phyloP scores from a whole-genome alignment of 2,329 filamentous ascomycete species.

The Nannizziopsis arthrosporioides region DNA sequence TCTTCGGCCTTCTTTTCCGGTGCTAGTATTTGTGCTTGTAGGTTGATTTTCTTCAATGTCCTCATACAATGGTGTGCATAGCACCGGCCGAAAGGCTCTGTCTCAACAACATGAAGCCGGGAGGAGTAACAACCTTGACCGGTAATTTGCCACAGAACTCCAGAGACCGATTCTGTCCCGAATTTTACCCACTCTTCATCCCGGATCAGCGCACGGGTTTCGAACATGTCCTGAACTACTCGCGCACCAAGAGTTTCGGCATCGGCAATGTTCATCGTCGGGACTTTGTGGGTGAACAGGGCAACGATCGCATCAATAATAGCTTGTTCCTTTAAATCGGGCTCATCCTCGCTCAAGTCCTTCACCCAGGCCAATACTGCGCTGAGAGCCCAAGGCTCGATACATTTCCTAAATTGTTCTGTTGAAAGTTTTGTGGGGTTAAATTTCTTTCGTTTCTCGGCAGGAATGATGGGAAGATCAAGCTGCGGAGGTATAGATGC shows the following conservation, averaged over 20 bases:
- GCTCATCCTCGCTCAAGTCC: conserved; percentile 80
- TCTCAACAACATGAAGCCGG: conserved; percentile 58
- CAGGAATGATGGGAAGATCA: conserved; percentile 73
- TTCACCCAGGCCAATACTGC: conserved; percentile 78
- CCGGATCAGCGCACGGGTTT: conserved; percentile 61
- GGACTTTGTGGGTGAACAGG: conserved; percentile 86
- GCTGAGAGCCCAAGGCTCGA: conserved; percentile 86
- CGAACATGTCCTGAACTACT: conserved; percentile 70
- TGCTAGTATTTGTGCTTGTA: conserved; percentile 60
- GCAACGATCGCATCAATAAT: conserved; percentile 79
- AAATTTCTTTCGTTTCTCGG: conserved; percentile 69
- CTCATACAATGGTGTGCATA: conserved; percentile 91
- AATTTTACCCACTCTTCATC: conserved; percentile 99
- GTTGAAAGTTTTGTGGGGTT: conserved; percentile 70
- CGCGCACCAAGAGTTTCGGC: conserved; percentile 72
- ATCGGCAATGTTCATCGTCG: conserved; percentile 96
- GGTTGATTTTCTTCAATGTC: conserved; percentile 85
- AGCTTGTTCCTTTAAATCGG: conserved; percentile 70
- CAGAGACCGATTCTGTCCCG: conserved; percentile 64
- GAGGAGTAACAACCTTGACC: conserved; percentile 84
- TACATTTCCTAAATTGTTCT: conserved; percentile 71
- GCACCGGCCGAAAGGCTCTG: conserved; percentile 57
- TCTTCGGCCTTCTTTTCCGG: conserved; percentile 60
- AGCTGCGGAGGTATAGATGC: conserved; percentile 42
- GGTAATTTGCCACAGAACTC: conserved; percentile 86